Evolutionary conservation across 2,329 filamentous ascomycete species (phyloP), one percentile per base, ranked within the genome.

Genomic region (Colletotrichum sp.): DNA sequence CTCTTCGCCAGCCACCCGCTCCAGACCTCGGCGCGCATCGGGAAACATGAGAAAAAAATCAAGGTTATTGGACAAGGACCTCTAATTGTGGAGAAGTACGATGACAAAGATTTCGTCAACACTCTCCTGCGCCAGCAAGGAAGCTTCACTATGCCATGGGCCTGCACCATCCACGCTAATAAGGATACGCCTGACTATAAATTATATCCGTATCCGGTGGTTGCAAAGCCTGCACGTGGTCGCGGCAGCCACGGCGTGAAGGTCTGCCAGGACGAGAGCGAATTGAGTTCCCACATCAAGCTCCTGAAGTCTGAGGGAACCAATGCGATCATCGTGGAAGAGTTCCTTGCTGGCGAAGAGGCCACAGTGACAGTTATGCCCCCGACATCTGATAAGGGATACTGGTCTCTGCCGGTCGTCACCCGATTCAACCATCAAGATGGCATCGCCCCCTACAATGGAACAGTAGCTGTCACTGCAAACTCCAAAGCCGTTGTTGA

Each of bases 401-500:
- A 63, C 24, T 87, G 85, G 84, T 81, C 86, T 6, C 78, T 90
- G 39, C 87, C 87, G 0, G 81, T 88, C 0, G 87, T 90, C 12
- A 82, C 82, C 0, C 83, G 88, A 4, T 89, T 88, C 80, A 89
- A 89, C 77, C 88, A 90, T 63, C 77, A 82, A 1, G 81, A 87
- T 57, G 87, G 85, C 3, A 85, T 90, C 18, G 88, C 88, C 6
- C 88, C 88, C 5, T 90, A 89, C 77, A 90, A 87, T 63, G 87
- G 87, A 0, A 80, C 82, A 2, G 85, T 90, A 1, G 88, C 87
- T 3, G 87, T 90, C 9, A 87, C 84, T 0, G 77, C 81, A 5
- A 90, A 90, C 71, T 90, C 89, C 0, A 80, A 83, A 30, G 84
- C 77, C 0, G 83, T 87, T n/a, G 80, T 82, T 4, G 77, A 79